phyloP scores from a whole-genome alignment of 257 asterid genomes.

The Paulownia fortunei region DNA sequence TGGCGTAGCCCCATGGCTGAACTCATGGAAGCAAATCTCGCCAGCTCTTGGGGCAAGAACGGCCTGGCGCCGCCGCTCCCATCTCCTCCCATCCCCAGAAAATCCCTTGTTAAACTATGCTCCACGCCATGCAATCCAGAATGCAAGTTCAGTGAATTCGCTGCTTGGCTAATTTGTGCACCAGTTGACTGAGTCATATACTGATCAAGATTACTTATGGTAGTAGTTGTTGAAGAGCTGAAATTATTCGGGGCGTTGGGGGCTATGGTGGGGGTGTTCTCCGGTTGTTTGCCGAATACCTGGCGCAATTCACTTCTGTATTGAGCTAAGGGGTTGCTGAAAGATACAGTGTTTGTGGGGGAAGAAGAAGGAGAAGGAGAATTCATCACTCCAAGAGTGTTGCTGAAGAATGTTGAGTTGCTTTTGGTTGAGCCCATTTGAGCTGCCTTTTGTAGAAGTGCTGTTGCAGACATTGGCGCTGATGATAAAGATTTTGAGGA shows the following conservation, averaged over 20 bases:
- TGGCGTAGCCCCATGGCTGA: constrained; percentile 83
- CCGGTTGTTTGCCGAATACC: constrained; percentile 47
- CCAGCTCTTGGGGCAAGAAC: constrained; percentile 72
- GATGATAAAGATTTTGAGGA: constrained; percentile 44
- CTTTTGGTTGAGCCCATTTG: constrained; percentile 84
- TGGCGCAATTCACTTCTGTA: constrained; percentile 54
- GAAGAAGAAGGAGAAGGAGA: constrained; percentile 59
- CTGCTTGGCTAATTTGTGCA: constrained; percentile 26
- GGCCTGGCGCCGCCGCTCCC: constrained; percentile 53
- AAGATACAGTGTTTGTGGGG: constrained; percentile 37
- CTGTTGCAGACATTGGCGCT: constrained; percentile 83
- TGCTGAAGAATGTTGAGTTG: constrained; percentile 52
- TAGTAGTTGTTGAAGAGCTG: constrained; percentile 27
- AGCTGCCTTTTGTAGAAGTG: constrained; percentile 86
- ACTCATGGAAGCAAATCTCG: constrained; percentile 74
- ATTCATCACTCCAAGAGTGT: constrained; percentile 59
- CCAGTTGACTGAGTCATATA: constrained; percentile 31
- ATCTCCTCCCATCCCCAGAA: constrained; percentile 79
- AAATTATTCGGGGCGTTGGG: constrained; percentile 47
- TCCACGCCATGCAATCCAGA: constrained; percentile 52
- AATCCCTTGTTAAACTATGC: constrained; percentile 74
- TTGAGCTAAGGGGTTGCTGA: constrained; percentile 29
- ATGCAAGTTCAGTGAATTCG: too few species aligned
- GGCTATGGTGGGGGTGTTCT: constrained; percentile 24
- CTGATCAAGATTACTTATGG: constrained; percentile 32